Evolutionary conservation across 768 basidiomycete species (phyloP).

Genomic region (Kwoniella heveanensis): DNA sequence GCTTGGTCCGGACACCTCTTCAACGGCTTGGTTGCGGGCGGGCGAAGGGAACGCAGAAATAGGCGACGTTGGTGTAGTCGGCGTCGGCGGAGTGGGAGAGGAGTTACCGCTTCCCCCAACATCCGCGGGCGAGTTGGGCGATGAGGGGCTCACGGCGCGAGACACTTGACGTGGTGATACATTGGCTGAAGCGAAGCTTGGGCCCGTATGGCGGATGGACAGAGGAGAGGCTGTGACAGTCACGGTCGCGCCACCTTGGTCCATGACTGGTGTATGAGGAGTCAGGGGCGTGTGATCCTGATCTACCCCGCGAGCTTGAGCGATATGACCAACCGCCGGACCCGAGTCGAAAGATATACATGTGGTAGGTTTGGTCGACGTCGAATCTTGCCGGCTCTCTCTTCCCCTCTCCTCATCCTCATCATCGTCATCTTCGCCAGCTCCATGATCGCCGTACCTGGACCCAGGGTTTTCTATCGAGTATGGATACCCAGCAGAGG

Average conservation of each 20-base stretch:
- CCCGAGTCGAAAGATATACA: conserved; percentile 82
- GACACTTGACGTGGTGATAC: background rate
- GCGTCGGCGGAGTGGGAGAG: conserved; percentile 7
- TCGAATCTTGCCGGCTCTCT: conserved; percentile 33
- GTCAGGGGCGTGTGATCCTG: background rate
- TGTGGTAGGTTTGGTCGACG: conserved; percentile 90
- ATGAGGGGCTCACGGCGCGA: background rate
- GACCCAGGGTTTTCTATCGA: background rate
- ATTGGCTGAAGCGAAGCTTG: background rate
- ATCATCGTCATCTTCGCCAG: conserved; percentile 6
- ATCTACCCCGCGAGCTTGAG: conserved; percentile 61
- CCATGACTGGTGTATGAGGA: background rate
- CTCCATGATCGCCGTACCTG: conserved; percentile 7
- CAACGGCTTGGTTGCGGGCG: conserved; percentile 44
- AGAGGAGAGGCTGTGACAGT: background rate
- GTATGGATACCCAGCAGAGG: background rate
- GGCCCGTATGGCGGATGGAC: background rate
- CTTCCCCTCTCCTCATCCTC: conserved; percentile 58
- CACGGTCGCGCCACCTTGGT: background rate
- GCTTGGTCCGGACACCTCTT: background rate
- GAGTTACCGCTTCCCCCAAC: background rate
- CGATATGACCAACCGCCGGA: conserved; percentile 84
- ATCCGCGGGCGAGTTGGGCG: background rate
- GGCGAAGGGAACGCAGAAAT: conserved; percentile 10
- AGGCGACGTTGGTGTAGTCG: conserved; percentile 7